phyloP scores from a whole-genome alignment of 177 flowering plant species.

The Viscum album region DNA sequence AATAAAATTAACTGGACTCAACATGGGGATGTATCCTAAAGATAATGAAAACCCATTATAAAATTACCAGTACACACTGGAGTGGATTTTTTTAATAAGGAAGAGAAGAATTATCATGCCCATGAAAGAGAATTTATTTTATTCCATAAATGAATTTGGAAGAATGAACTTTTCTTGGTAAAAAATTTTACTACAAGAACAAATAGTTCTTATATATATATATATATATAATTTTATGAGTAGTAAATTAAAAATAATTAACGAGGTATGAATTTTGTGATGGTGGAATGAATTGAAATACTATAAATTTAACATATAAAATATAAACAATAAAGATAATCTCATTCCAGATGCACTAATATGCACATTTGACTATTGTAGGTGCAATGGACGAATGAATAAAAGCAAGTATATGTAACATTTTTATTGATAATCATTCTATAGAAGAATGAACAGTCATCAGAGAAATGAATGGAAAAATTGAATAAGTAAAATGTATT shows the following conservation, averaged over 20 bases:
- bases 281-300: neutral
- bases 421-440: too few relatives aligned
- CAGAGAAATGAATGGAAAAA: too few relatives aligned
- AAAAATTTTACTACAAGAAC: neutral
- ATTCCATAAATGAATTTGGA: neutral
- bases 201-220: neutral
- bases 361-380: too few relatives aligned
- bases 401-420: too few relatives aligned
- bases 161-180: neutral
- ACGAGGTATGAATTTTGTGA: neutral
- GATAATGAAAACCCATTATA: neutral
- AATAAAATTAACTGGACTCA: too few relatives aligned
- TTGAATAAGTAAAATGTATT: too few relatives aligned
- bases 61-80: neutral
- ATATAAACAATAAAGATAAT: too few relatives aligned
- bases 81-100: neutral
- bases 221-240: neutral
- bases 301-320: too few relatives aligned
- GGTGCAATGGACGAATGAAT: too few relatives aligned
- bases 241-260: neutral
- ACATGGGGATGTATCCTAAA: neutral
- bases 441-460: too few relatives aligned
- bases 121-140: neutral
- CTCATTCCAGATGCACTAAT: too few relatives aligned
- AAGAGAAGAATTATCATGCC: neutral